Conservation (phyloP, 225 moss, liverwort and hornwort species). For the Straminergon stramineum region DNA sequence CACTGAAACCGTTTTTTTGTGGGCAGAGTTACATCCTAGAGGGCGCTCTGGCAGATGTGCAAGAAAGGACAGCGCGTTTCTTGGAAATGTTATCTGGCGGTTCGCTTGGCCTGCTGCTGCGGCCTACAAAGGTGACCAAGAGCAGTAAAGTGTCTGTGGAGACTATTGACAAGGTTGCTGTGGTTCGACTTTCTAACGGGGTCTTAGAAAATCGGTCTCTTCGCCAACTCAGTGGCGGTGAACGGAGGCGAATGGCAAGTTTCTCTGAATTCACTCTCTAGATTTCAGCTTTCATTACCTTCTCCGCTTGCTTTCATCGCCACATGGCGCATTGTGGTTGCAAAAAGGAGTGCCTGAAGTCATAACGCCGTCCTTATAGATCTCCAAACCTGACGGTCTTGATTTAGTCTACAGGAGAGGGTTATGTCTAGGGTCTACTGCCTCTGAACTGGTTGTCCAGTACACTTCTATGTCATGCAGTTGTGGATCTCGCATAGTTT, state of each 20-base stretch:
- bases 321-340: neutral
- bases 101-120: constrained; percentile 69
- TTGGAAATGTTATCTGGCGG: constrained; percentile 82
- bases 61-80: constrained; percentile 77
- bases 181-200: constrained; percentile 67
- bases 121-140: constrained; percentile 75
- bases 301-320: neutral
- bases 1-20: neutral
- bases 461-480: neutral
- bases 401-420: neutral
- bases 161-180: constrained; percentile 76
- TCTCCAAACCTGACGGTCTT: neutral
- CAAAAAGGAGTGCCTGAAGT: neutral
- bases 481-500: neutral
- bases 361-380: neutral
- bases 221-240: constrained; percentile 94
- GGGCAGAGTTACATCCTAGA: constrained; percentile 88
- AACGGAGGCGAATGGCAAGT: constrained; percentile 87
- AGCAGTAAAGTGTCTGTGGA: constrained; percentile 71
- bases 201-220: constrained; percentile 61
- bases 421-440: neutral
- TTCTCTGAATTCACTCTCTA: neutral
- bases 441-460: neutral
- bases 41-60: constrained; percentile 81
- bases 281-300: neutral